A percentile compares a stretch with the other conserved stretches of the same genome.
Conservation (phyloP, 2,329 filamentous ascomycete genomes). For the Botryotinia convoluta region DNA sequence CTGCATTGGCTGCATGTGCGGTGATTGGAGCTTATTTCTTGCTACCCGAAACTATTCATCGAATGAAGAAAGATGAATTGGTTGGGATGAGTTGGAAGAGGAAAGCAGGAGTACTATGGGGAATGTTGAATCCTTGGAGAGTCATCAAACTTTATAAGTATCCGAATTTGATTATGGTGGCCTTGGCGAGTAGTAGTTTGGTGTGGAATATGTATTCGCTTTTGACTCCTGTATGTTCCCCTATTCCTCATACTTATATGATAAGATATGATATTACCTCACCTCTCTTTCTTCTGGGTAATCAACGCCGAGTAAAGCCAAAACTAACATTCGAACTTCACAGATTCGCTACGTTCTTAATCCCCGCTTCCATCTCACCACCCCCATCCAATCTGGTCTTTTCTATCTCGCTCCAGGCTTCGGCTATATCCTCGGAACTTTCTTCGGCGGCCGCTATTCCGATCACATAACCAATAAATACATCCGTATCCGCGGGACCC, state of each 20-base stretch:
- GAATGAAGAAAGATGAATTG: constrained; percentile 60
- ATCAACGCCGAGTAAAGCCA: too few species aligned
- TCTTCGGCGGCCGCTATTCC: constrained; percentile 70
- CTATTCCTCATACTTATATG: neutral
- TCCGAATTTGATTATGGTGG: constrained; percentile 64
- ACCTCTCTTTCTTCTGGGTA: neutral
- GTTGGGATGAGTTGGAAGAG: constrained; percentile 49
- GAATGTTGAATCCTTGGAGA: constrained; percentile 65
- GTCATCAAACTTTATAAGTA: constrained; percentile 64
- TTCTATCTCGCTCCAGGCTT: constrained; percentile 73
- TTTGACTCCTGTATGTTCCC: constrained; percentile 49
- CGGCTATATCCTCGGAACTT: constrained; percentile 67
- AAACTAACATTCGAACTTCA: neutral
- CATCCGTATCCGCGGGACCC: constrained; percentile 52
- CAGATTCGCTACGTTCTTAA: constrained; percentile 69
- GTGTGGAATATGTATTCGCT: constrained; percentile 76
- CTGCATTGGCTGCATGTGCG: constrained; percentile 61
- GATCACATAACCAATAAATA: constrained; percentile 65
- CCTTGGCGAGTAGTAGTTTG: constrained; percentile 58
- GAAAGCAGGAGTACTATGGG: constrained; percentile 54
- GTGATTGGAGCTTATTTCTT: constrained; percentile 61
- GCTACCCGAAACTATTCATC: constrained; percentile 70
- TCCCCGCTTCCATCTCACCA: constrained; percentile 66
- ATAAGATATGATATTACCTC: neutral
- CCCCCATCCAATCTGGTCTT: constrained; percentile 64